Percentiles rank a stretch among this genome's conserved stretches.
Conservation (phyloP, 2,329 filamentous ascomycete genomes). For the Fusarium citri region DNA sequence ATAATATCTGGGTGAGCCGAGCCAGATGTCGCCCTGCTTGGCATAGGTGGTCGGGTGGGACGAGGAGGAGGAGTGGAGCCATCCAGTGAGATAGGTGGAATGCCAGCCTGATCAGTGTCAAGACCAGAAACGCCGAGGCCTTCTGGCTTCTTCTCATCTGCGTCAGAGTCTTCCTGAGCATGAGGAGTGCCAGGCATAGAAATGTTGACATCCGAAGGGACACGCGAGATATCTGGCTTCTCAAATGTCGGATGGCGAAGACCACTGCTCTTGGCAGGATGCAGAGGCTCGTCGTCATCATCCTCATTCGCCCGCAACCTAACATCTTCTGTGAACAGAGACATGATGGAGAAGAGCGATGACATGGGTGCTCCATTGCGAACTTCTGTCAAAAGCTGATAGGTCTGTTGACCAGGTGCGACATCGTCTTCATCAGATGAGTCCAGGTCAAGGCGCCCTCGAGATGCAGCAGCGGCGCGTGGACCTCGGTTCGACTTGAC, state of each 20-base stretch:
- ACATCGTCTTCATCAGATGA: conserved; percentile 76
- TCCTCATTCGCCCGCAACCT: conserved; percentile 80
- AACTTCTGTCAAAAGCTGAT: conserved; percentile 95
- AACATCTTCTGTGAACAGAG: conserved; percentile 95
- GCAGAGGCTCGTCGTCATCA: conserved; percentile 61
- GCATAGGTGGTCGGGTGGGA: conserved; percentile 53
- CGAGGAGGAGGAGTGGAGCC: conserved; percentile 47
- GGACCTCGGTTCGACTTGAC: conserved; percentile 83
- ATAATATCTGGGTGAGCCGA: conserved; percentile 98
- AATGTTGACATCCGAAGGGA: conserved; percentile 38
- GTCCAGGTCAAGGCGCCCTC: conserved; percentile 47
- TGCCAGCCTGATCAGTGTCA: conserved; percentile 56
- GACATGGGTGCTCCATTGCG: conserved; percentile 99
- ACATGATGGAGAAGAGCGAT: conserved; percentile 96
- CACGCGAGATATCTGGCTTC: conserved; percentile 24
- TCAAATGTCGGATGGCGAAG: conserved; percentile 48
- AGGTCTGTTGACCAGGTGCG: conserved; percentile 79
- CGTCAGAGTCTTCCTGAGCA: conserved; percentile 44
- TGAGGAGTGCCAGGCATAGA: conserved; percentile 57
- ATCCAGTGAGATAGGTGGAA: conserved; percentile 83
- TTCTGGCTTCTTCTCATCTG: conserved; percentile 34
- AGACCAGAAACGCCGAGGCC: conserved; percentile 20
- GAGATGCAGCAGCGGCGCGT: conserved; percentile 47
- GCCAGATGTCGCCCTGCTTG: conserved; percentile 65
- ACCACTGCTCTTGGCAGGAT: conserved; percentile 43